Conservation (phyloP, 78 protist genomes). For the Pigoraptor vietnamica region DNA sequence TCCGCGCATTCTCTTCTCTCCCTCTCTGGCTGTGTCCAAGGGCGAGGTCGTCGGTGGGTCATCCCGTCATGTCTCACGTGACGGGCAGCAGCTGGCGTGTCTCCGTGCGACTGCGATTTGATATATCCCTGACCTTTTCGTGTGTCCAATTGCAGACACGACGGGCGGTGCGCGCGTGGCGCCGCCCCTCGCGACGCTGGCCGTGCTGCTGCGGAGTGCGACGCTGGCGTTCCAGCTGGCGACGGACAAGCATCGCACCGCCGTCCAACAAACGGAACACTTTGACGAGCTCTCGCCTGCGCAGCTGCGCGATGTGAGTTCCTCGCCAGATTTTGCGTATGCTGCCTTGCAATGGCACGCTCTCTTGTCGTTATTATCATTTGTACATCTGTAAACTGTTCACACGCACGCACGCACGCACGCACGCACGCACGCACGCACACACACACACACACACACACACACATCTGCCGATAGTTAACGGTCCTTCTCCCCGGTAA, state of each 20-base stretch:
- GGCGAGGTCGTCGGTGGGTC: background rate
- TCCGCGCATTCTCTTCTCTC: background rate
- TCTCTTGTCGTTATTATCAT: background rate
- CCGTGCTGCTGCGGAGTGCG: background rate
- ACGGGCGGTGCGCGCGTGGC: background rate
- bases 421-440: no score
- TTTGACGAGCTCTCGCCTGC: background rate
- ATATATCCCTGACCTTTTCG: no score
- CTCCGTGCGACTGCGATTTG: background rate
- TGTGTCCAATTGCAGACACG: background rate
- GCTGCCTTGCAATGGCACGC: background rate
- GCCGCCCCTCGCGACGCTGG: background rate
- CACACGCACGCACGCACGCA: no score
- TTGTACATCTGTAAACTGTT: background rate
- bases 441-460: no score
- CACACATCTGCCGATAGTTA: no score
- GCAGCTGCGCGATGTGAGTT: background rate
- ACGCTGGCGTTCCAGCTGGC: background rate
- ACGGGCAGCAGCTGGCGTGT: background rate
- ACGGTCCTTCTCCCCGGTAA: background rate
- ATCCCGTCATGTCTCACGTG: background rate
- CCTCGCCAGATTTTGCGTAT: background rate
- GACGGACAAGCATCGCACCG: background rate
- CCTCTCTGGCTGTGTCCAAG: background rate
- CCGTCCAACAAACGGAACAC: background rate